Conservation (phyloP, 2,329 filamentous ascomycete species). For the Bisporella sp. region DNA sequence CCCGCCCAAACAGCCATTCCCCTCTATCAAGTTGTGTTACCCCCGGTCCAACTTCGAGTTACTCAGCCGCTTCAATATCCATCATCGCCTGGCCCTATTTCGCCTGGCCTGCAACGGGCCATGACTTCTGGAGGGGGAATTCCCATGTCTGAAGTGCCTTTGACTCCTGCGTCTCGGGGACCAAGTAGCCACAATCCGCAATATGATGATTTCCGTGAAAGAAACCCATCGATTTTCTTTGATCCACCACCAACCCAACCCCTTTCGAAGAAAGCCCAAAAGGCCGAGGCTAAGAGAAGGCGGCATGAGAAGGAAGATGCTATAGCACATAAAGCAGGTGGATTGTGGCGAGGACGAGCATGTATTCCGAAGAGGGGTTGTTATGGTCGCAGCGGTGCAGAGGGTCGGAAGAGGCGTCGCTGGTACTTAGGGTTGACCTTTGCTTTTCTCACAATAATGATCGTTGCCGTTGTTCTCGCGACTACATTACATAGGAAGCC, state of each 20-base stretch:
- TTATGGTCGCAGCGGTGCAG: conserved; percentile 55
- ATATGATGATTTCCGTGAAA: conserved; percentile 20
- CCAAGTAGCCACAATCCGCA: conserved; percentile 12
- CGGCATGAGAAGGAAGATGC: conserved; percentile 61
- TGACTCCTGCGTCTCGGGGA: conserved; percentile 35
- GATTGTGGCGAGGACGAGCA: conserved; percentile 58
- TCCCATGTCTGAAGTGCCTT: conserved; percentile 50
- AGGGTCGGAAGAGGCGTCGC: conserved; percentile 56
- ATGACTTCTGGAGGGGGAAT: conserved; percentile 58
- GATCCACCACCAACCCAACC: conserved; percentile 10
- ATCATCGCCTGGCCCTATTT: conserved; percentile 53
- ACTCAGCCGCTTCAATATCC: conserved; percentile 45
- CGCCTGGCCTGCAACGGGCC: conserved; percentile 53
- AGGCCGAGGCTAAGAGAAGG: conserved; percentile 36
- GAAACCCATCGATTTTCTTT: conserved; percentile 8
- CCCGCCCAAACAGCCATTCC: conserved; percentile 14
- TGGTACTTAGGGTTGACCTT: conserved; percentile 48
- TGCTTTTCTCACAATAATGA: conserved; percentile 45
- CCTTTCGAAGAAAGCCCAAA: conserved; percentile 18
- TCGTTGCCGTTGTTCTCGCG: conserved; percentile 50
- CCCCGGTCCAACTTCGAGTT: conserved; percentile 21
- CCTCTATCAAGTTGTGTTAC: neutral
- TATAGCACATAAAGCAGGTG: conserved; percentile 47
- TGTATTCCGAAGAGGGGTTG: conserved; percentile 58
- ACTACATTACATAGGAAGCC: conserved; percentile 41